Percentiles rank a stretch among this genome's conserved stretches.
Evolutionary conservation across 2,329 filamentous ascomycete species (phyloP).

Genomic region (Ophiocordyceps unilateralis): DNA sequence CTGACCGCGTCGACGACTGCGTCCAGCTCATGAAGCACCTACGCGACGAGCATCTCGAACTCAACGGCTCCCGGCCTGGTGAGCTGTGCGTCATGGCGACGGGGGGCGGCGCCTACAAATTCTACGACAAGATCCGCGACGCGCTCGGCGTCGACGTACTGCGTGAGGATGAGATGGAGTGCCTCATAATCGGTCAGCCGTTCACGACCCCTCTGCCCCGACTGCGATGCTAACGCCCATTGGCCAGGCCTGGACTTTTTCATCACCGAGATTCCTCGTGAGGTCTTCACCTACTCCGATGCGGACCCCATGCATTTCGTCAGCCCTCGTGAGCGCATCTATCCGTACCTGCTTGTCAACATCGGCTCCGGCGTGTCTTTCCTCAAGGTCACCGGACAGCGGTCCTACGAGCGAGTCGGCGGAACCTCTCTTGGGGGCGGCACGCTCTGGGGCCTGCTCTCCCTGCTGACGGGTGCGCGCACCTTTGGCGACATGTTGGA

Average conservation of each 20-base stretch:
- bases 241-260: conserved; percentile 80
- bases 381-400: conserved; percentile 86
- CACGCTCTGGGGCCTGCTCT: conserved; percentile 92
- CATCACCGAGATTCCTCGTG: conserved; percentile 90
- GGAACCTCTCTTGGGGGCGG: conserved; percentile 90
- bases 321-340: conserved; percentile 61
- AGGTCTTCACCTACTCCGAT: conserved; percentile 95
- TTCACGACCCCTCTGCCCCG: background rate
- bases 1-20: conserved; percentile 82
- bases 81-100: conserved; percentile 90
- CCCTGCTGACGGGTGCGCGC: conserved; percentile 76
- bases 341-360: conserved; percentile 94
- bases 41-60: conserved; percentile 61
- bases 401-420: conserved; percentile 76
- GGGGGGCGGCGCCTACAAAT: conserved; percentile 90
- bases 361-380: conserved; percentile 95
- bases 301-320: conserved; percentile 80
- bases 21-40: conserved; percentile 80
- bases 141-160: conserved; percentile 74
- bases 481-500: conserved; percentile 97
- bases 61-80: conserved; percentile 53
- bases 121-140: conserved; percentile 78
- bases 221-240: background rate
- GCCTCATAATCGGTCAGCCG: conserved; percentile 68
- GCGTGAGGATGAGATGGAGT: conserved; percentile 97